phyloP scores from a whole-genome alignment of 2,329 filamentous ascomycete species.

The Aureobasidium leucospermi region DNA sequence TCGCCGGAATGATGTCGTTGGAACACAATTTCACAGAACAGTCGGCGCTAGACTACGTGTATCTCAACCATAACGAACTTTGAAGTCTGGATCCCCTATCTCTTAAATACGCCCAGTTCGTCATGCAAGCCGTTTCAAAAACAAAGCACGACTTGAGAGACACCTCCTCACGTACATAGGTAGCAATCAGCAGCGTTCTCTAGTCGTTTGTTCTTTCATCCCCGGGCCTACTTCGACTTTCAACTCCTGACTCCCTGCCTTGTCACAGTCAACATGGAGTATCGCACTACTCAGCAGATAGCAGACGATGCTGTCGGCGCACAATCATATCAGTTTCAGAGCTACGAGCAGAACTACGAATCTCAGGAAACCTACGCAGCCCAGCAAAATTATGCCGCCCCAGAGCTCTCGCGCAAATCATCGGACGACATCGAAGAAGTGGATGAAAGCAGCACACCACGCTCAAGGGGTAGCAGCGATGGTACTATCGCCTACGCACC shows the following conservation, averaged over 20 bases:
- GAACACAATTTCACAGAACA: background rate
- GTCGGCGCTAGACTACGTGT: background rate
- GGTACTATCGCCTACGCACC: background rate
- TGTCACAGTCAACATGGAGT: background rate
- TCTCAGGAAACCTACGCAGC: background rate
- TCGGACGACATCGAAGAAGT: background rate
- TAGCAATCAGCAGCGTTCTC: background rate
- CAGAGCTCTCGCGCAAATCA: background rate
- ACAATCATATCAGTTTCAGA: background rate
- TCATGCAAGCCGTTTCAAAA: background rate
- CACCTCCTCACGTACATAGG: background rate
- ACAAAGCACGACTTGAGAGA: background rate
- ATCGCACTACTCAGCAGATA: slow-evolving; percentile 1
- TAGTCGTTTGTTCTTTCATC: background rate
- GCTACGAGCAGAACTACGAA: background rate
- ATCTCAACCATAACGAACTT: background rate
- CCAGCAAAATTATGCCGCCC: background rate
- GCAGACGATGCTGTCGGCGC: background rate
- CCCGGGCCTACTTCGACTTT: background rate
- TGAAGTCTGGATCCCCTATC: background rate
- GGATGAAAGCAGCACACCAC: background rate
- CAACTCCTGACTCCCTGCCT: background rate
- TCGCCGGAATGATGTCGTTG: slow-evolving; percentile 4
- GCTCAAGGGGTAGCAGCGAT: background rate
- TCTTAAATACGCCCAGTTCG: background rate